Conservation (phyloP, 2,329 filamentous ascomycete species). For the Zymoseptoria passerinii region DNA sequence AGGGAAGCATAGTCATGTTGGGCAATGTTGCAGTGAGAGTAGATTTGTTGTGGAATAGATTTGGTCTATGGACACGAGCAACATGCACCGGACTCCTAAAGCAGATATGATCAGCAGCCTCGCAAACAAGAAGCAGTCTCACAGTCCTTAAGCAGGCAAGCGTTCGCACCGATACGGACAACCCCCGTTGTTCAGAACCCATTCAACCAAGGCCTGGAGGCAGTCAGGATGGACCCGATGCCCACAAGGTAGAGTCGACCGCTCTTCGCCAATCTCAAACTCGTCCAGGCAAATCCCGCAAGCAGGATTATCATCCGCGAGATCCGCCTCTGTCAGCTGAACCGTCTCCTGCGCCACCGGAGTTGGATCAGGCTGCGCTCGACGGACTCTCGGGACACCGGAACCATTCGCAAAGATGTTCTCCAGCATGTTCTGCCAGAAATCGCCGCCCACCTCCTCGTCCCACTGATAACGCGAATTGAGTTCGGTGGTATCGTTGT, state of each 20-base stretch:
- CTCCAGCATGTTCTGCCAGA: neutral
- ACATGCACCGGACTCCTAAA: no score
- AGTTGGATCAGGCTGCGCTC: neutral
- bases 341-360: neutral
- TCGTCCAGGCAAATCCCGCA: neutral
- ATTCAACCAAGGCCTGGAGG: no score
- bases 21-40: no score
- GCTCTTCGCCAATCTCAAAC: neutral
- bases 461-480: no score
- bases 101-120: no score
- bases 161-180: neutral
- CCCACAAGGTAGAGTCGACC: neutral
- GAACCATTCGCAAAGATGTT: neutral
- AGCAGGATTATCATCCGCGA: neutral
- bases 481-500: neutral
- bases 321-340: neutral
- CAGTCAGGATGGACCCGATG: no score
- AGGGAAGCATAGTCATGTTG: no score
- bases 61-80: no score
- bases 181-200: no score
- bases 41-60: no score
- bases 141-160: neutral
- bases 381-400: neutral
- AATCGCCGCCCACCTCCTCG: neutral
- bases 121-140: neutral